A percentile compares a stretch with the other conserved stretches of the same genome.
Conservation (phyloP, 257 asterid genomes). For the Mentha longifolia region DNA sequence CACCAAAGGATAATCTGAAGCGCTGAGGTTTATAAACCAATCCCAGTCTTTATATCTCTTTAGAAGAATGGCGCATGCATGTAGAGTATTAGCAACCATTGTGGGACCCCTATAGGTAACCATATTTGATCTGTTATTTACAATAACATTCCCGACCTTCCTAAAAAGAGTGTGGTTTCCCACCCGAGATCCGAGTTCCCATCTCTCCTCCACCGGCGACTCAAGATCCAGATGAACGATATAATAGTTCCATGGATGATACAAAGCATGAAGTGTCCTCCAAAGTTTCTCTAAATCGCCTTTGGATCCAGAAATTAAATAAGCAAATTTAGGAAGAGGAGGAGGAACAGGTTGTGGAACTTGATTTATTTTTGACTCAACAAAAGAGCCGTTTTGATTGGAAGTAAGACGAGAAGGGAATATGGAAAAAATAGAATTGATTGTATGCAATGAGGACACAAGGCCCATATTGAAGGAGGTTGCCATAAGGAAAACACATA, state of each 20-base stretch:
- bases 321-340: slow-evolving; percentile 84
- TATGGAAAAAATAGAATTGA: slow-evolving; percentile 60
- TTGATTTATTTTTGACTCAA: slow-evolving; percentile 46
- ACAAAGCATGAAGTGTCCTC: slow-evolving; percentile 80
- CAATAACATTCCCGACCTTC: slow-evolving; percentile 70
- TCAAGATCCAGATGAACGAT: slow-evolving; percentile 89
- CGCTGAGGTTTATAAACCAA: slow-evolving; percentile 97
- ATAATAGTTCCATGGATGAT: slow-evolving; percentile 91
- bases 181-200: slow-evolving; percentile 62
- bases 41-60: slow-evolving; percentile 85
- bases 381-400: slow-evolving; percentile 48
- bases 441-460: slow-evolving; percentile 55
- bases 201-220: slow-evolving; percentile 78
- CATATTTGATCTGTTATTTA: slow-evolving; percentile 79
- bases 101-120: slow-evolving; percentile 97
- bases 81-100: slow-evolving; percentile 95
- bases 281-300: slow-evolving; percentile 88
- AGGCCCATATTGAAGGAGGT: slow-evolving; percentile 75
- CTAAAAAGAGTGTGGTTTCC: slow-evolving; percentile 56
- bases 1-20: slow-evolving; percentile 98
- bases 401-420: slow-evolving; percentile 51
- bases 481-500: slow-evolving; percentile 63
- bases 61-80: slow-evolving; percentile 88
- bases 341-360: slow-evolving; percentile 57
- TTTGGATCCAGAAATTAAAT: slow-evolving; percentile 79